Base-by-base conservation (phyloP, 2,329 filamentous ascomycete genomes). In the Pyrenophora seminiperda region DNA sequence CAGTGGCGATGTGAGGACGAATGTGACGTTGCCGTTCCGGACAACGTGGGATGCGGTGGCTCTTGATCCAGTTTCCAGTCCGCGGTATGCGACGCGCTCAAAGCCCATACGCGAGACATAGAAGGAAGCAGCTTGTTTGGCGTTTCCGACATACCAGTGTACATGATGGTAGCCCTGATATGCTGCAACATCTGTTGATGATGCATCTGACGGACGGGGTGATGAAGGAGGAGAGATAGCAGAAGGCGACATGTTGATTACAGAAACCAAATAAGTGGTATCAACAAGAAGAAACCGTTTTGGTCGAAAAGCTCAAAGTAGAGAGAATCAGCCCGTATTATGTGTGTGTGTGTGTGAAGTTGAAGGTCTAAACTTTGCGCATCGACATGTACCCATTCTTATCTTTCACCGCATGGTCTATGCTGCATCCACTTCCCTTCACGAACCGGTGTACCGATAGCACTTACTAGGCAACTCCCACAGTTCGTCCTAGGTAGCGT, bases 131-230 rank as follows among this genome's bases (percentile, higher is more conserved):
- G 91, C 90, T 79, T 97, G 92, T 77, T 97, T 97, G 64, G 93
- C 92, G 71, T 97, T 97, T 70, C 92, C 91, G 22, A 97, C 93
- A 79, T 91, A 96, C 92, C 92, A 97, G 62, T 91, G 92, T 48
- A 96, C 84, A 75, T 96, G 90, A 76, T 96, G 90, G 73, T 96
- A 97, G 68, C 90, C 91, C 54, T 84, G 83, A 77, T 96, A 92
- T 70, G 74, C 54, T 63, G 76, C 63, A 63, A 79, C 41, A 67
- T 71, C 66, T 27, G 60, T 60, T 13, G 64, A 57, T n/a, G 57
- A 53, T 18, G 62, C 46, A 33, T 58, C 53, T 18, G 60, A 52
- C 7, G 56, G 57, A 10, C 51, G 54, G 10, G 71, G 68, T n/a
- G 71, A 73, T 60, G 76, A 72, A 54, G 79, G 78, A 47, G 74